A percentile compares a stretch with the other conserved stretches of the same genome.
Conservation (phyloP, 2,329 filamentous ascomycete genomes). For the Biscogniauxia mediterranea region DNA sequence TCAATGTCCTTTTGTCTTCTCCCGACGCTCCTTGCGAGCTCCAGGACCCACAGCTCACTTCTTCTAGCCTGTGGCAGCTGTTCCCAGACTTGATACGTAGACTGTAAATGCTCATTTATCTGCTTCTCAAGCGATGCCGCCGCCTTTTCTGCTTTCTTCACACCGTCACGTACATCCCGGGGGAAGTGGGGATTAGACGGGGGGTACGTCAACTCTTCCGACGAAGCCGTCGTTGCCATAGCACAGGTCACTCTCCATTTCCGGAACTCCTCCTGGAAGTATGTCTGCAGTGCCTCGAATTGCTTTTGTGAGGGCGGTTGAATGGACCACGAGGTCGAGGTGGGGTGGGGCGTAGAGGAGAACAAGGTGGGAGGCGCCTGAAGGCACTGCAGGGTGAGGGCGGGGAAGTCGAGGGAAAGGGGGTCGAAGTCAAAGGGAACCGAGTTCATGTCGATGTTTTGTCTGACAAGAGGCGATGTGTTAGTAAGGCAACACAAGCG, state of each 20-base stretch:
- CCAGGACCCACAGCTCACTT: constrained; percentile 59
- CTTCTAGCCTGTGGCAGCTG: constrained; percentile 55
- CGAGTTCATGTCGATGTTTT: constrained; percentile 53
- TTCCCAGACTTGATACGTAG: constrained; percentile 76
- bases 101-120: constrained; percentile 72
- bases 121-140: constrained; percentile 65
- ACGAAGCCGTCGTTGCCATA: constrained; percentile 47
- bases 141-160: constrained; percentile 48
- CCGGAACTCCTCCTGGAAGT: constrained; percentile 66
- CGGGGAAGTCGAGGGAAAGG: constrained; percentile 79
- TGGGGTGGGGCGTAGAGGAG: constrained; percentile 75
- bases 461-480: constrained; percentile 36
- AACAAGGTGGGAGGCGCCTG: constrained; percentile 75
- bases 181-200: constrained; percentile 39
- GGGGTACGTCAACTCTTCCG: constrained; percentile 53
- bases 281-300: constrained; percentile 66
- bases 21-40: constrained; percentile 59
- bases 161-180: constrained; percentile 45
- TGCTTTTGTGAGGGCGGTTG: constrained; percentile 72
- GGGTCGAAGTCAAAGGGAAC: constrained; percentile 79
- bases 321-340: constrained; percentile 77
- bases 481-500: constrained; percentile 13
- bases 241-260: constrained; percentile 59
- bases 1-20: constrained; percentile 55
- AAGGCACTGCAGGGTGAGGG: constrained; percentile 78